Base-by-base conservation (phyloP, 768 basidiomycete genomes). In the Jaapia argillacea region DNA sequence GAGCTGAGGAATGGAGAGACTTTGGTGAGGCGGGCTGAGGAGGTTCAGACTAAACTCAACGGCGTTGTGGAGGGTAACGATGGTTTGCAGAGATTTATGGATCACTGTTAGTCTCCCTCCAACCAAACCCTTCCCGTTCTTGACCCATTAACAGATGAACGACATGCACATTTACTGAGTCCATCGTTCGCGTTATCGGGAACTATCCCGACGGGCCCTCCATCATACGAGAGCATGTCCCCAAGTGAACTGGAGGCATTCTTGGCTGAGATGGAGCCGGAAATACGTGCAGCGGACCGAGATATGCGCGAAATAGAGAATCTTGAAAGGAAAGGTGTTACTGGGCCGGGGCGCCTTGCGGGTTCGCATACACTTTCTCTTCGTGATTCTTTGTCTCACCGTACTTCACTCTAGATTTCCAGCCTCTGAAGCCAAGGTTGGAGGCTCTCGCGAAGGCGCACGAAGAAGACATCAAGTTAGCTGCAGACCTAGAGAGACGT, bases 271-370 rank as follows among this genome's bases (percentile, higher is more conserved):
- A 84, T 90, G 79, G 88, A 89, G 50, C 74, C 78, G 3, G 88
- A 91, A 41, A 77, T 90, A 41, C 85, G 87, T 24, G 74, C 78
- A 24, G 87, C 85, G 6, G 88, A 90, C 51, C 74, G 82, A 5
- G 85, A 88, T 51, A 75, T 89, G 71, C 74, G 72, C 27, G 87
- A 89, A 55, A 85, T 91, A 24, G 79, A 80, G 45, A 59, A 67
- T 12, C 60, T 89, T 37, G 79, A 84, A 51, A 71, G 72, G 53
- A 83, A 77, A 49, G 85, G 84, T 25, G 78, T 85, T 6, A 69
- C 77, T 3, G 74, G 74, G 4, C 81, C 85, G 0, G 86, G 87
- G 3, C 82, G 78, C 49, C 73, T 90, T 2, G 64, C 69, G 41
- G 77, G 83, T n/a, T n/a, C n/a, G n/a, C n/a, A n/a, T 82, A 42